Conservation (phyloP, 371 early-diverging fungal genomes). For the Chytridium lagenaria region DNA sequence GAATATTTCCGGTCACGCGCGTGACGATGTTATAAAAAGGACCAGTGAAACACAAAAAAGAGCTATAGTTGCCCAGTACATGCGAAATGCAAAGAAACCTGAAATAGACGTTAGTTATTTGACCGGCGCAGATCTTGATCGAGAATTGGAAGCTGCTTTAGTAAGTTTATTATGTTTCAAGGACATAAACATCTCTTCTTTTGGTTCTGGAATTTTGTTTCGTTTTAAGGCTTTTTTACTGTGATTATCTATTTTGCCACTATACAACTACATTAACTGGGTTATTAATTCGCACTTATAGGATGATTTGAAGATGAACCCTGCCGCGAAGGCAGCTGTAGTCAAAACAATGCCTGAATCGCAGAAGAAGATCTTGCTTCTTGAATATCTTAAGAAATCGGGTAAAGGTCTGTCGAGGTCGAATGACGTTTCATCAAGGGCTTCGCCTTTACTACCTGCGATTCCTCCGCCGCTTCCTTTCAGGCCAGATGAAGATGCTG, state of each 20-base stretch:
- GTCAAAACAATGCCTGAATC: constrained; percentile 11
- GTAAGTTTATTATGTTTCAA: background rate
- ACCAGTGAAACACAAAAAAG: constrained; percentile 14
- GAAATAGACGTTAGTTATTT: background rate
- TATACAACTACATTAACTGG: background rate
- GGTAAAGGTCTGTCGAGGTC: background rate
- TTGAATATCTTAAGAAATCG: constrained; percentile 4
- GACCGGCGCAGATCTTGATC: constrained; percentile 7
- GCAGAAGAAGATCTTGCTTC: background rate
- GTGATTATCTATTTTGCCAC: background rate
- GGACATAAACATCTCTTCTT: too few relatives aligned
- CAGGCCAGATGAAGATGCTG: background rate
- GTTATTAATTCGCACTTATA: background rate
- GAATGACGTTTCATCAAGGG: background rate
- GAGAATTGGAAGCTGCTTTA: constrained; percentile 12
- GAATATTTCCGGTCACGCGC: constrained; percentile 4
- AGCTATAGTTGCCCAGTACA: constrained; percentile 18
- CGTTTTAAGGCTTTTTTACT: background rate
- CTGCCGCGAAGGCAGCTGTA: background rate
- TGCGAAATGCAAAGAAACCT: background rate
- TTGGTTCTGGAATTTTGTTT: background rate
- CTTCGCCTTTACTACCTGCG: background rate
- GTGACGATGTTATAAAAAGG: background rate
- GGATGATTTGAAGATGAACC: constrained; percentile 18
- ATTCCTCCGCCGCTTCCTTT: background rate